Percentiles rank a stretch among this genome's conserved stretches.
Conservation (phyloP, 176 grass and related monocot genomes). For the Carex pumila region DNA sequence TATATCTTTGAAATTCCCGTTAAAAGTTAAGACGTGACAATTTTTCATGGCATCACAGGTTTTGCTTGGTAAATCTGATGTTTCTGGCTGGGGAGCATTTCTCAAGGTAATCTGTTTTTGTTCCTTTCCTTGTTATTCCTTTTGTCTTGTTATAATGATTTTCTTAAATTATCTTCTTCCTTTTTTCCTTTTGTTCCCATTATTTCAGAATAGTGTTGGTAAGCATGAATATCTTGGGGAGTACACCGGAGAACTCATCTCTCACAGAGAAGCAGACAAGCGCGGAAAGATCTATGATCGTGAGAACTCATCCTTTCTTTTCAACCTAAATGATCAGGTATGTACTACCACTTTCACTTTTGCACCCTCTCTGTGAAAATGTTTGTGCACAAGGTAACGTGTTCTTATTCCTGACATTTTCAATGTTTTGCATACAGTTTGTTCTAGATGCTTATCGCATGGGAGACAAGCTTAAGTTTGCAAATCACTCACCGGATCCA, state of each 20-base stretch:
- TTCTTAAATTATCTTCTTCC: neutral
- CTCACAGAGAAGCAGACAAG: conserved; percentile 92
- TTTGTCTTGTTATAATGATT: neutral
- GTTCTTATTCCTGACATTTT: neutral
- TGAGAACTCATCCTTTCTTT: conserved; percentile 93
- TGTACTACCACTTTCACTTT: neutral
- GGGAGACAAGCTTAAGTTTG: conserved; percentile 96
- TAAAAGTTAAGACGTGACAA: neutral
- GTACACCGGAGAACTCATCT: conserved; percentile 96
- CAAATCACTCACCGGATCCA: conserved; percentile 91
- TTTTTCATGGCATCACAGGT: conserved; percentile 36
- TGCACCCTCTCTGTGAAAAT: neutral
- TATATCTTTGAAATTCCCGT: neutral
- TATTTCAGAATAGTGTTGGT: conserved; percentile 71
- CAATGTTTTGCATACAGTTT: conserved; percentile 50
- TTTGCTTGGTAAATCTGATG: conserved; percentile 88
- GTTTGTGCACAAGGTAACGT: neutral
- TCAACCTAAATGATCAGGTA: conserved; percentile 95
- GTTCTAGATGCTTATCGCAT: conserved; percentile 92
- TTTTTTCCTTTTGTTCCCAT: conserved; percentile 10
- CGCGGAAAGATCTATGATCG: conserved; percentile 97
- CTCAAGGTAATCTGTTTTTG: conserved; percentile 53
- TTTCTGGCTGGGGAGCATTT: conserved; percentile 97
- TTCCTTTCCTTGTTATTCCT: neutral
- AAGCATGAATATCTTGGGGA: conserved; percentile 98